Base-by-base conservation (phyloP, 179 eudicot genomes). In the Pouteria campechiana region DNA sequence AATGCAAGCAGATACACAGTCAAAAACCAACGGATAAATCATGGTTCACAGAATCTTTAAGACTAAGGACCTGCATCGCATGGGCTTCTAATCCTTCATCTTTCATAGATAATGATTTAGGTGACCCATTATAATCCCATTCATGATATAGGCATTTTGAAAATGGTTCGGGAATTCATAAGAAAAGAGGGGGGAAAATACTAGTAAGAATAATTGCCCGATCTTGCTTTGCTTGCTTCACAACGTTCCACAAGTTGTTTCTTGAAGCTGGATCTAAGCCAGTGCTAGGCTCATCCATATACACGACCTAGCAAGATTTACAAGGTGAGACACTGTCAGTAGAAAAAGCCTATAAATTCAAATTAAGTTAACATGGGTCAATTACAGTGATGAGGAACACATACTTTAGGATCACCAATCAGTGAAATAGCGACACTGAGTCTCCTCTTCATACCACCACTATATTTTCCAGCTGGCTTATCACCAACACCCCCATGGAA, bases 201-300 rank as follows among this genome's bases (percentile, higher is more conserved):
- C 95, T 89, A n/a, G 97, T 85, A 48, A 89, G 85, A 67, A 85
- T 74, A 41, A 89, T 85, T 33, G 95, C 97, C 45, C 95, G 62
- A 38, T 74, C 64, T 65, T 60, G 78, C 60, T 85, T 89, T 19
- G 97, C 97, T 24, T 46, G 82, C 65, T 69, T 85, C 57, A 89
- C 93, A 13, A 85, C 93, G 51, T 70, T 85, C 97, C 97, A 89
- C 23, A 89, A 73, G 54, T 56, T 71, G 36, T 78, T 89, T 66
- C 97, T 72, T 48, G 95, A 89, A 65, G 97, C 97, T 44, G 97
- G 97, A 58, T 89, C 97, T 44, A 89, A 57, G 27, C 97, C 97
- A 41, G 97, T 85, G 56, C 97, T 85, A 7, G 97, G 97, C 61
- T 89, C 97, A 60, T 89, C 97, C 97, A 85, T 85, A 44, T 89